A percentile compares a stretch with the other conserved stretches of the same genome.
Evolutionary conservation across 2,329 filamentous ascomycete genomes (phyloP).

Genomic region (Aspergillus sergii): DNA sequence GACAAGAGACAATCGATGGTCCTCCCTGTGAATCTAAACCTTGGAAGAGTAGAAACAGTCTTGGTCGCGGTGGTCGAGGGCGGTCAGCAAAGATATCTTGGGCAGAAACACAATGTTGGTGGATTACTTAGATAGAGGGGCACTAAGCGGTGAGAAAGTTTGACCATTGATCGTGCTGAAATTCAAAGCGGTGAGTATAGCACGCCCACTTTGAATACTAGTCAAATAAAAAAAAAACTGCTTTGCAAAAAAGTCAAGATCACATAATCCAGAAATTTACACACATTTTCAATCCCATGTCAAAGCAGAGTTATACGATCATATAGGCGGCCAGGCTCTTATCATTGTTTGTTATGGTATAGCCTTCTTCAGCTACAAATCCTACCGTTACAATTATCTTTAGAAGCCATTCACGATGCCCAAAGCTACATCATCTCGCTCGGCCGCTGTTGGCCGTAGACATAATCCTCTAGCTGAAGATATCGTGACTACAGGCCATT

Average conservation of each 20-base stretch:
- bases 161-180: not conserved
- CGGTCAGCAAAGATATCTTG: constrained; percentile 13
- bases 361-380: not conserved
- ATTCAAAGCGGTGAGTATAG: constrained; percentile 21
- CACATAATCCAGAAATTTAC: constrained; percentile 41
- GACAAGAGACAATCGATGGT: not conserved
- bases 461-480: constrained; percentile 94
- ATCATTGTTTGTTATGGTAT: not conserved
- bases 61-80: not conserved
- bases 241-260: constrained; percentile 35
- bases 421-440: constrained; percentile 67
- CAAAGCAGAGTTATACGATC: not conserved
- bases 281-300: constrained; percentile 28
- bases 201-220: constrained; percentile 12
- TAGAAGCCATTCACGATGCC: constrained; percentile 62
- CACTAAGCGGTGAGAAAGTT: not conserved
- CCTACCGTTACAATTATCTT: not conserved
- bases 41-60: not conserved
- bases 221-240: constrained; percentile 25
- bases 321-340: not conserved
- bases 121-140: constrained; percentile 12
- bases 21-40: not conserved
- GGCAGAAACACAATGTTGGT: constrained; percentile 14
- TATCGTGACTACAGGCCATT: constrained; percentile 67
- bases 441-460: constrained; percentile 62